phyloP scores from a whole-genome alignment of 1,284 basidiomycete genomes.

The Volvariella surrecta region DNA sequence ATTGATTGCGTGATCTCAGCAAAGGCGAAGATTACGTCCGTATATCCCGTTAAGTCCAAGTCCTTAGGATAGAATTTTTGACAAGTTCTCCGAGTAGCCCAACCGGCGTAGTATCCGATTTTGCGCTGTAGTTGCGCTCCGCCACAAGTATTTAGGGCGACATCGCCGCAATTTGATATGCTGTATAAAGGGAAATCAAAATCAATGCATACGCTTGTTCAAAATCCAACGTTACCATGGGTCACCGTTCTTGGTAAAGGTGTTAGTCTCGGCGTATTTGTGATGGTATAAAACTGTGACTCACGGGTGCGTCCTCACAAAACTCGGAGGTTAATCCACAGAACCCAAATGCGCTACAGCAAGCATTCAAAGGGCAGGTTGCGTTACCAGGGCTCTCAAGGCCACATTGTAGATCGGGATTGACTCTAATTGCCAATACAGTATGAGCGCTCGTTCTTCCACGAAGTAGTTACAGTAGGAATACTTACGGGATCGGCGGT shows the following conservation, averaged over 20 bases:
- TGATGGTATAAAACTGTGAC: neutral
- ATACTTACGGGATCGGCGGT: constrained; percentile 10
- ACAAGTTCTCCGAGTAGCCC: constrained; percentile 11
- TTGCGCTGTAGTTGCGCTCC: constrained; percentile 8
- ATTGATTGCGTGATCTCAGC: constrained; percentile 13
- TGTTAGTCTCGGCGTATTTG: neutral
- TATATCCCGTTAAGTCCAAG: neutral
- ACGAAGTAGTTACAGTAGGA: neutral
- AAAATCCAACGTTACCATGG: constrained; percentile 6
- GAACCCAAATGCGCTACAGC: constrained; percentile 15
- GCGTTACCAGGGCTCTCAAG: constrained; percentile 10
- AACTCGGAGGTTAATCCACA: constrained; percentile 12
- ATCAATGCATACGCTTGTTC: neutral
- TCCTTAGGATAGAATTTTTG: constrained; percentile 5
- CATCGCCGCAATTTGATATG: constrained; percentile 10
- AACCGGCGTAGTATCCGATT: constrained; percentile 15
- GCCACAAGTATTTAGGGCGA: constrained; percentile 9
- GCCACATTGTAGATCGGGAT: constrained; percentile 11
- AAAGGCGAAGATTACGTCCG: constrained; percentile 15
- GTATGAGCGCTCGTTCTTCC: neutral
- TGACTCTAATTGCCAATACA: constrained; percentile 5
- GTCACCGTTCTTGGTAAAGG: neutral
- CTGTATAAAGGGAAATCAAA: constrained; percentile 16
- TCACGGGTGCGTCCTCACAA: neutral
- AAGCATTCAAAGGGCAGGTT: constrained; percentile 15